Evolutionary conservation across 1,284 basidiomycete genomes (phyloP), one percentile per base, ranked within the genome.

Genomic region (Mycosarcoma maydis): DNA sequence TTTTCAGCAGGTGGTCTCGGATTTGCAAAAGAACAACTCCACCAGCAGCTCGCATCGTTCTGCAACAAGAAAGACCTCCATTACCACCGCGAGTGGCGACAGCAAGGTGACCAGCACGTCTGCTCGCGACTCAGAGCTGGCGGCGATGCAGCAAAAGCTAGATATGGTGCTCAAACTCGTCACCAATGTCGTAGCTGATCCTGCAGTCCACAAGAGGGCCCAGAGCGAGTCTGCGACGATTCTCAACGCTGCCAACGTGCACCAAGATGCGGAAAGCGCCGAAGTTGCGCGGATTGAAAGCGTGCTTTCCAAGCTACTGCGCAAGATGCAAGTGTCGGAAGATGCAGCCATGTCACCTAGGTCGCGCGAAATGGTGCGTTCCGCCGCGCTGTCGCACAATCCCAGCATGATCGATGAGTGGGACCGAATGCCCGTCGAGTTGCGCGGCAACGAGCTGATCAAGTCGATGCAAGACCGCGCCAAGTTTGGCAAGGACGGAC

Each of bases 81-180:
- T 46, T 6, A 38, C 52, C 11, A 43, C 52, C 3, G 7, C 44
- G 3, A 58, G 58, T 4, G 67, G 29, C 17, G 66, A 64, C 3
- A 64, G 60, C 42, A 62, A 55, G 22, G 20, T 37, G 14, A 48
- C 56, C 8, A 23, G 23, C 32, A 50, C 30, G 27, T 59, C 61
- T 14, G 29, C 39, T 11, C 52, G 58, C 7, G 60, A 62, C 20
- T 47, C 64, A 10, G 73, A 73, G 39, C 56, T 77, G 16, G 67
- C 66, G 13, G 64, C 71, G 4, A 71, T 77, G 72, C 72, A 76
- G 39, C 60, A 67, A 49, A 76, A 75, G 54, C 53, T 77, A 20
- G 76, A 76, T 39, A 50, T 49, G 20, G 69, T 77, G 30, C 62
- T 76, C 16, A 55, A 68, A n/a, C 41, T 77, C 5, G 72, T 77